Base-by-base conservation (phyloP, 2,329 filamentous ascomycete genomes). In the Diaporthe aspalathi region DNA sequence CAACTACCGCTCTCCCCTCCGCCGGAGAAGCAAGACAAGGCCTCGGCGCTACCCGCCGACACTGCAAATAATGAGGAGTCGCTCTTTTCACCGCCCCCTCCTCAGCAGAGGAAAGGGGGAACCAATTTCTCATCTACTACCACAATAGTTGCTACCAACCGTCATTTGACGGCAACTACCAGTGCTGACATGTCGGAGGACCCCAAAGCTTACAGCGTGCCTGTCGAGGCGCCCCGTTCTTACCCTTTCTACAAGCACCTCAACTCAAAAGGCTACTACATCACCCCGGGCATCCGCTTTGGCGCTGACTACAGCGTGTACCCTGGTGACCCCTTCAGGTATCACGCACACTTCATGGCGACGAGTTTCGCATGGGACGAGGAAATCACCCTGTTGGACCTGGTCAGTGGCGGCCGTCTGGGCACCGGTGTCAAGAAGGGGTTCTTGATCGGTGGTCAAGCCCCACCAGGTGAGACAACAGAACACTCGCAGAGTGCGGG, bases 361-460 rank as follows among this genome's bases (percentile, higher is more conserved):
- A 92, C 92, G n/a, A 90, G 93, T 40, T 90, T 93, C 76, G 90
- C 86, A n/a, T 98, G 94, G 94, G 91, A 98, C 73, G 90, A 97
- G 77, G 90, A 94, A 76, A 92, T 99, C 70, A 88, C 93, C 47
- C 84, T 98, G 77, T 87, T 98, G 75, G 93, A 97, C 75, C 84
- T 99, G 17, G 92, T 98, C 20, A 92, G 91, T 24, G 94, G 94
- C 9, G 96, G 96, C 6, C 88, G 96, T 75, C 81, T 99, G 74
- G 96, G 95, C 0, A 98, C 96, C 2, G 94, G 94, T 63, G 96
- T 98, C 24, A 99, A 99, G 86, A 99, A 99, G 82, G 93, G 94
- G 0, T 98, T 94, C 77, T 83, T 99, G 68, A 87, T 99, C 70
- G 95, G 95, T 8, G 94, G 94, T 0, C 85, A 88, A 76, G 83